These are phyloP conservation scores for Carex pumila DNA, from an alignment of 176 grass and related monocot genomes.

Conservation along the genomic window DNA sequence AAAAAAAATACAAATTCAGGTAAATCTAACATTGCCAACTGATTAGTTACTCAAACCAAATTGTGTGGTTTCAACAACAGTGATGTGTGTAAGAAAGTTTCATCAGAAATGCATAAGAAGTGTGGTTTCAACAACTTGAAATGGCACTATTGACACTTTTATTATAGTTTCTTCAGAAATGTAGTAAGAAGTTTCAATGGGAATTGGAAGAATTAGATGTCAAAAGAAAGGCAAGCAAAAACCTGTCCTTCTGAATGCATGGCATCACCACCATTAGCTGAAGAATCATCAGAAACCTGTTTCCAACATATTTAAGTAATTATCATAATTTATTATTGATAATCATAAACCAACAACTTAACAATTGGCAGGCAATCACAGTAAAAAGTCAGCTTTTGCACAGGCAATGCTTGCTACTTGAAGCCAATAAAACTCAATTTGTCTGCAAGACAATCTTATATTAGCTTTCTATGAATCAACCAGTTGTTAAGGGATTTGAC, in stretches of 20 bases:
- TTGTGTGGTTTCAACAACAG: not conserved
- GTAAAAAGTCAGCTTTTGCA: not conserved
- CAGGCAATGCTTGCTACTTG: not conserved
- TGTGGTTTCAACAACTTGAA: too few relatives aligned
- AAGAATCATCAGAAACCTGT: constrained; percentile 22
- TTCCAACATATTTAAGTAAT: not conserved
- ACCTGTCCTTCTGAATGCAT: not conserved
- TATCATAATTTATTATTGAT: not conserved
- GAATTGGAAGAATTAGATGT: not conserved
- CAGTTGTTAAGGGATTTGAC: not conserved
- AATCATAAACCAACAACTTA: not conserved
- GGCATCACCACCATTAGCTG: not conserved
- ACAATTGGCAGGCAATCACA: not conserved
- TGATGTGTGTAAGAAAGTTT: too few relatives aligned
- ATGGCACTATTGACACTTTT: not conserved
- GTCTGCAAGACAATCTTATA: not conserved
- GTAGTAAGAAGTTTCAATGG: not conserved
- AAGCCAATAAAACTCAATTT: not conserved
- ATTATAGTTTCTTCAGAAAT: not conserved
- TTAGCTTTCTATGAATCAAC: not conserved
- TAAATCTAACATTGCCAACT: not conserved
- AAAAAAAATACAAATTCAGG: not conserved
- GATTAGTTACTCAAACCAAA: not conserved
- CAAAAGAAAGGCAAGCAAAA: not conserved
- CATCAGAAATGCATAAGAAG: too few relatives aligned